These are phyloP conservation scores for Cyclostephanos invisitatus DNA, from an alignment of 108 stramenopile genomes.

Conservation along the genomic window DNA sequence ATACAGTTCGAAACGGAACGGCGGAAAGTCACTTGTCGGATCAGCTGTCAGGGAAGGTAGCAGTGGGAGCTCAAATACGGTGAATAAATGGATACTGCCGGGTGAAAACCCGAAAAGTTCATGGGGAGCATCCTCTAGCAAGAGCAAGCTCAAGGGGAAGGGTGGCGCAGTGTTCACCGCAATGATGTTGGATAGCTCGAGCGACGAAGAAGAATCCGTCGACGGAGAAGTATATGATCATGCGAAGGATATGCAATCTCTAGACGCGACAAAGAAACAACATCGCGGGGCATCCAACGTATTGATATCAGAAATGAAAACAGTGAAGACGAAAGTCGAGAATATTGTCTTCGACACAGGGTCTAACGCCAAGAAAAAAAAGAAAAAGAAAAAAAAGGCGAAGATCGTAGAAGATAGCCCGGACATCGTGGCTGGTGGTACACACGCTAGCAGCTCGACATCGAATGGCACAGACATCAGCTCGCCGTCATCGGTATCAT, in stretches of 20 bases:
- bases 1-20: conserved; percentile 20
- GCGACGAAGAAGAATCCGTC: conserved; percentile 70
- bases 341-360: background rate
- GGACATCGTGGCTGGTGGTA: background rate
- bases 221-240: conserved; percentile 8
- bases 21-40: conserved; percentile 5
- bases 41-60: conserved; percentile 15
- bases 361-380: conserved; percentile 14
- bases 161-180: conserved; percentile 79
- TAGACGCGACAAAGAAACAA: conserved; percentile 1
- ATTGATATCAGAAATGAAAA: conserved; percentile 1
- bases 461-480: background rate
- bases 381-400: conserved; percentile 30
- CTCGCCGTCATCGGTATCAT: conserved; percentile 17
- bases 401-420: conserved; percentile 6
- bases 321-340: background rate
- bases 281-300: conserved; percentile 3
- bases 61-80: conserved; percentile 6
- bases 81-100: conserved; percentile 50
- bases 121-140: conserved; percentile 30
- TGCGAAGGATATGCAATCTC: background rate
- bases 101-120: conserved; percentile 38
- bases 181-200: conserved; percentile 86
- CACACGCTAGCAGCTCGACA: background rate
- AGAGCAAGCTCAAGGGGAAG: conserved; percentile 40